Evolutionary conservation across 139 green algal species (phyloP).

Genomic region (Coccomyxa sp.): DNA sequence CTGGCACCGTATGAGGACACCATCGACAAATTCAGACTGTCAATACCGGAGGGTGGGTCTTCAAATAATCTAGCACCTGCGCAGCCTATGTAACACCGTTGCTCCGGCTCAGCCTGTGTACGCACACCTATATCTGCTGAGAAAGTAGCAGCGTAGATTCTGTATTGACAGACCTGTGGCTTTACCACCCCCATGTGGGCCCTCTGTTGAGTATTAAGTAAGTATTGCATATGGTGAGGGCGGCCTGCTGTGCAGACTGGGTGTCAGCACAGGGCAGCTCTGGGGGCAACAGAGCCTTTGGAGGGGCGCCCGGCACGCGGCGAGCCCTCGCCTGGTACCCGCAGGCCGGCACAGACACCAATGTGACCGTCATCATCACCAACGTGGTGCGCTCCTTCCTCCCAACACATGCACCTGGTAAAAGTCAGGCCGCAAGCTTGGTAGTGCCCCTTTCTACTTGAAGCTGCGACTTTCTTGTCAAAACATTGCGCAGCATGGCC

Average conservation of each 20-base stretch:
- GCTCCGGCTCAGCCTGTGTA: too few species aligned
- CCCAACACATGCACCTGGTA: too few species aligned
- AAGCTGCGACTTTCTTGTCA: neutral
- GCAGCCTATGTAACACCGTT: too few species aligned
- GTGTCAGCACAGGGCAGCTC: slow-evolving; percentile 5
- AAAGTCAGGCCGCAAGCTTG: too few species aligned
- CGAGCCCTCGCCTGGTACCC: slow-evolving; percentile 22
- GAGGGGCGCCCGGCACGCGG: slow-evolving; percentile 10
- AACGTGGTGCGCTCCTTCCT: too few species aligned
- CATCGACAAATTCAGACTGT: slow-evolving; percentile 7
- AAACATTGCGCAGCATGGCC: neutral
- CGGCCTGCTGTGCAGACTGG: slow-evolving; percentile 14
- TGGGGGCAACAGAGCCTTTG: slow-evolving; percentile 7
- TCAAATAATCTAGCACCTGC: too few species aligned
- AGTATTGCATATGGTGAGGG: neutral
- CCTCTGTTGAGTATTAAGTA: too few species aligned
- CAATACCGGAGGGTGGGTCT: neutral
- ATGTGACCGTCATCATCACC: slow-evolving; percentile 38
- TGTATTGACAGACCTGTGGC: too few species aligned
- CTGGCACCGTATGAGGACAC: slow-evolving; percentile 3
- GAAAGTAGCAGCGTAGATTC: too few species aligned
- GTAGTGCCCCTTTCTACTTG: too few species aligned
- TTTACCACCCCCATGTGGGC: too few species aligned
- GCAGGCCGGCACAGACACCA: slow-evolving; percentile 21
- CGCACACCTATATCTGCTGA: too few species aligned